phyloP scores from a whole-genome alignment of 1,284 basidiomycete genomes.

The Takashimella koratensis region DNA sequence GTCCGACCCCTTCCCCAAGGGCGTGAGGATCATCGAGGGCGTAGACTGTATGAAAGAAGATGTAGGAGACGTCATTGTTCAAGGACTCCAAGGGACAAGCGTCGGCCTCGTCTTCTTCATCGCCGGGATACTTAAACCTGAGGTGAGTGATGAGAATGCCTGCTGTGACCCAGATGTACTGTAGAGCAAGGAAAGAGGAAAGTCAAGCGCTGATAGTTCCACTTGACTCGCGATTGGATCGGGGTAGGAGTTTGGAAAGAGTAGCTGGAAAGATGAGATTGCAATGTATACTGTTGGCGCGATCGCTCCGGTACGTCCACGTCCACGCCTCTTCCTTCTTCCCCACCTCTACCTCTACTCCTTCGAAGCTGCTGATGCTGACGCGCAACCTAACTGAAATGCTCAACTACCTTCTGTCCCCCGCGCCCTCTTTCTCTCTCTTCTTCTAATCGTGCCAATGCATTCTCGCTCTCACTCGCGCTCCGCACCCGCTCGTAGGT shows the following conservation, averaged over 20 bases:
- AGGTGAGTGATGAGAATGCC: conserved; percentile 33
- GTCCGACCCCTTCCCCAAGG: conserved; percentile 33
- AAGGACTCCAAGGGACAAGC: conserved; percentile 40
- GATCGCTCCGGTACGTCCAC: conserved; percentile 47
- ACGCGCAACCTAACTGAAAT: no score
- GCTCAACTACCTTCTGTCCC: not conserved
- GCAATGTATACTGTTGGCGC: conserved; percentile 54
- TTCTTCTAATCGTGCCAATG: no score
- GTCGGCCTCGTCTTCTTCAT: conserved; percentile 50
- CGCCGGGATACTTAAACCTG: conserved; percentile 51
- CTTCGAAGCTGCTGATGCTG: no score
- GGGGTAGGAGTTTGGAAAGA: conserved; percentile 49
- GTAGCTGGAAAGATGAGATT: conserved; percentile 49
- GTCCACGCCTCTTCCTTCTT: not conserved
- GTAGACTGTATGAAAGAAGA: conserved; percentile 49
- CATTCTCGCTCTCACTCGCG: not conserved
- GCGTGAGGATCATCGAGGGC: conserved; percentile 45
- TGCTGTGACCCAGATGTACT: no score
- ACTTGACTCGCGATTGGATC: no score
- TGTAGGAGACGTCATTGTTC: conserved; percentile 46
- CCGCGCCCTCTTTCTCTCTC: no score
- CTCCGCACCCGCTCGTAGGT: conserved; percentile 8
- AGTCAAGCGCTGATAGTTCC: not conserved
- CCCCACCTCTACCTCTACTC: no score
- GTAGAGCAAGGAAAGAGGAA: not conserved